Evolutionary conservation across 202 grass and related monocot genomes (phyloP).

Genomic region (Hordeum pubiflorum): DNA sequence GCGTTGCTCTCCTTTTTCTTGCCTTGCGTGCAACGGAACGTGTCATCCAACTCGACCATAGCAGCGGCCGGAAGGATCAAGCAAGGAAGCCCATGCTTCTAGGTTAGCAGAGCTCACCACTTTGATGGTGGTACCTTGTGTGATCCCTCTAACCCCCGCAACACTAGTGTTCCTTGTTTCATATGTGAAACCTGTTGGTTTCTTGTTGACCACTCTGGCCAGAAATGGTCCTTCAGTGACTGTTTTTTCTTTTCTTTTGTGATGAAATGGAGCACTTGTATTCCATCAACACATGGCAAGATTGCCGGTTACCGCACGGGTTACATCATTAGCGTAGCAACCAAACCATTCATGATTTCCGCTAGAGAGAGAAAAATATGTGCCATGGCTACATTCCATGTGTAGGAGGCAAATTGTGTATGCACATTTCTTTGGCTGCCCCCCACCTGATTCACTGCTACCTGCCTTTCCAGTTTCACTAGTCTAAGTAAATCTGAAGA

Average conservation of each 20-base stretch:
- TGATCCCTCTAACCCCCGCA: neutral
- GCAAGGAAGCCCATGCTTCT: neutral
- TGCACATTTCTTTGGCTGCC: neutral
- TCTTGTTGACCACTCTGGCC: neutral
- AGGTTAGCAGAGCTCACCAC: neutral
- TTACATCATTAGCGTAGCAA: too few species aligned
- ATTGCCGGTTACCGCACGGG: too few species aligned
- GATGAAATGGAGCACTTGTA: too few species aligned
- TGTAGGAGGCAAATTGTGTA: neutral
- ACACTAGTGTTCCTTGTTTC: neutral
- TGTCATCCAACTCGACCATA: conserved; percentile 3
- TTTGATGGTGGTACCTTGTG: neutral
- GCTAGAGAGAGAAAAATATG: neutral
- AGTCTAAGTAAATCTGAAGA: neutral
- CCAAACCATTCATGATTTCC: too few species aligned
- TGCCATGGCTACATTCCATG: neutral
- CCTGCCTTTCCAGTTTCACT: neutral
- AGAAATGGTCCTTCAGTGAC: neutral
- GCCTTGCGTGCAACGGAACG: conserved; percentile 18
- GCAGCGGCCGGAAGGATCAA: neutral
- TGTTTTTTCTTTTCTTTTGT: too few species aligned
- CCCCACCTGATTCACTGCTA: neutral
- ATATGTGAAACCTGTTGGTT: neutral
- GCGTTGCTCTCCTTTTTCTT: neutral
- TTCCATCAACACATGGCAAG: too few species aligned